These are phyloP conservation scores for Erythrobasidium hasegawianum DNA, from an alignment of 1,284 basidiomycete genomes.

Conservation along the genomic window DNA sequence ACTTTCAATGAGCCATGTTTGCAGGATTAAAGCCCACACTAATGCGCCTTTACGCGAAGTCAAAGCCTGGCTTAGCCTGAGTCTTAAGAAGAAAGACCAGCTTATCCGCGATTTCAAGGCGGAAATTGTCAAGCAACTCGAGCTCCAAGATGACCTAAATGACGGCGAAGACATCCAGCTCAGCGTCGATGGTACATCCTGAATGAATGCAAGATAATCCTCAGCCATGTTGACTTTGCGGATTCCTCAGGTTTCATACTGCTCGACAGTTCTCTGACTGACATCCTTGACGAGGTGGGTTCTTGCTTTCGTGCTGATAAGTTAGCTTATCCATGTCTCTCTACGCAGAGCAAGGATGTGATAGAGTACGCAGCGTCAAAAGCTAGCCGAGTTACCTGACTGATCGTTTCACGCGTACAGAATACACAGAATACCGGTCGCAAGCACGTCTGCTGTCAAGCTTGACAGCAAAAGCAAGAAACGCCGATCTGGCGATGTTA, in stretches of 20 bases:
- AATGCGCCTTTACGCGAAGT: not conserved
- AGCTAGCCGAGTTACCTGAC: not conserved
- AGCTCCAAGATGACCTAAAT: not conserved
- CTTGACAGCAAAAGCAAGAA: not conserved
- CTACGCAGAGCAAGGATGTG: constrained; percentile 20
- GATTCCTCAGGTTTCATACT: constrained; percentile 13
- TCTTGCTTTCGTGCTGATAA: not conserved
- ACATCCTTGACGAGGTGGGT: constrained; percentile 24
- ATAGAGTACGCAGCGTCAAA: constrained; percentile 21
- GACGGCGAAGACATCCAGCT: constrained; percentile 5
- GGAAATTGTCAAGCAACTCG: constrained; percentile 24
- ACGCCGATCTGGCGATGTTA: not conserved
- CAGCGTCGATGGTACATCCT: constrained; percentile 25
- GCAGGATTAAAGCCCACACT: too few relatives aligned
- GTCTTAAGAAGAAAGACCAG: not conserved
- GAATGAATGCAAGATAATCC: not conserved
- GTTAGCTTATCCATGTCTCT: not conserved
- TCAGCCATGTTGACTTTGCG: not conserved
- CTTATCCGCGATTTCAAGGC: not conserved
- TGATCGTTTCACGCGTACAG: not conserved
- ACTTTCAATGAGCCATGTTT: too few relatives aligned
- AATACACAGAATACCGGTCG: constrained; percentile 1
- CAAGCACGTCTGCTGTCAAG: not conserved
- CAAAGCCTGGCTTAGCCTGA: constrained; percentile 1
- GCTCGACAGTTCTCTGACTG: constrained; percentile 10